These are phyloP conservation scores for Amaranthus hypochondriacus DNA, from an alignment of 148 eudicot genomes.

Conservation along the genomic window DNA sequence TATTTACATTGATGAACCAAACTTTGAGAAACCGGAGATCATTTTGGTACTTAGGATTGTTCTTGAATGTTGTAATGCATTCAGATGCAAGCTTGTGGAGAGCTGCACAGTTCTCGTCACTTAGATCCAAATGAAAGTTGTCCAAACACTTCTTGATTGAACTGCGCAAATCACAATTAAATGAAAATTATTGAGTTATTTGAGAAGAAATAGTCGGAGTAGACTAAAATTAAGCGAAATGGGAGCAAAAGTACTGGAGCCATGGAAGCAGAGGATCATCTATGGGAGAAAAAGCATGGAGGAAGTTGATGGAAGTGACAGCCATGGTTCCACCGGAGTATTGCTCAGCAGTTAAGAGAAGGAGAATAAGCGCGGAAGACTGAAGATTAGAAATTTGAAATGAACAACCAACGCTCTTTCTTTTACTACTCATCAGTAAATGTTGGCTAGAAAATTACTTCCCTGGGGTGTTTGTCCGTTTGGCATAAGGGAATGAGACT, in stretches of 20 bases:
- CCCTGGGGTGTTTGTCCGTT: too few relatives aligned
- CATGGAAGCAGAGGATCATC: constrained; percentile 65
- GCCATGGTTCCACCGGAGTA: constrained; percentile 23
- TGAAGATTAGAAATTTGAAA: too few relatives aligned
- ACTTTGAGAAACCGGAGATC: constrained; percentile 87
- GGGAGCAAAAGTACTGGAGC: constrained; percentile 33
- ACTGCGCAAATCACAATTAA: constrained; percentile 29
- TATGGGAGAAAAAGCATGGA: constrained; percentile 17
- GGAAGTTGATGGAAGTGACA: constrained; percentile 23
- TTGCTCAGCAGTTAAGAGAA: too few relatives aligned
- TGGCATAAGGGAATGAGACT: too few relatives aligned
- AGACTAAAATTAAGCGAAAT: background rate
- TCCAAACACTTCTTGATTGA: constrained; percentile 44
- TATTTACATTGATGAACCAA: constrained; percentile 74
- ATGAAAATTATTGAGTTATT: background rate
- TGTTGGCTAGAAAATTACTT: too few relatives aligned
- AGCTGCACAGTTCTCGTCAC: constrained; percentile 14
- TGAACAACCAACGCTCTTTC: too few relatives aligned
- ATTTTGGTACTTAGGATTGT: constrained; percentile 42
- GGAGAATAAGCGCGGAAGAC: too few relatives aligned
- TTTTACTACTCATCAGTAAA: too few relatives aligned
- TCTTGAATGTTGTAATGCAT: constrained; percentile 61
- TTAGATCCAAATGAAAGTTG: constrained; percentile 22
- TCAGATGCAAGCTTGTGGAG: constrained; percentile 39
- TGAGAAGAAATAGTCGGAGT: background rate